Evolutionary conservation across 768 basidiomycete genomes (phyloP).

Genomic region (Suillus paluster): DNA sequence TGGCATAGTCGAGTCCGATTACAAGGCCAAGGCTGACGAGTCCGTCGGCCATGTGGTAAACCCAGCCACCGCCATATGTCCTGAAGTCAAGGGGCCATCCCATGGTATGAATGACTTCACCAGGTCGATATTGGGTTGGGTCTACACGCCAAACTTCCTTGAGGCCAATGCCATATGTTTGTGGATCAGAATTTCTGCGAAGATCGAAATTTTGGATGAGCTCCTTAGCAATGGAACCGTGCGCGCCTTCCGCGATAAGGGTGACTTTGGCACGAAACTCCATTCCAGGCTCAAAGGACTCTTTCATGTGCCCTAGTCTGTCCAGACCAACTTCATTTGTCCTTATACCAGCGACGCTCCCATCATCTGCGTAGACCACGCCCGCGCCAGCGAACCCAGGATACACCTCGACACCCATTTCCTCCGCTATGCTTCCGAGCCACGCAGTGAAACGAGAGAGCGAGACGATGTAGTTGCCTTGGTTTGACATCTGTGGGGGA

Average conservation of each 20-base stretch:
- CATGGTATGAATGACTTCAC: conserved; percentile 88
- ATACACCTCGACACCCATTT: conserved; percentile 91
- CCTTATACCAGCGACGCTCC: conserved; percentile 62
- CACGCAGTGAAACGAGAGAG: conserved; percentile 89
- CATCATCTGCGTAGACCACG: conserved; percentile 68
- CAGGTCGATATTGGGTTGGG: conserved; percentile 59
- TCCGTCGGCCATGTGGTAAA: conserved; percentile 94
- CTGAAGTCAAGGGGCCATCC: conserved; percentile 88
- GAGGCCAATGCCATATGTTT: conserved; percentile 94
- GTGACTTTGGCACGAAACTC: conserved; percentile 92
- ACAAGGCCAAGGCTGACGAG: conserved; percentile 91
- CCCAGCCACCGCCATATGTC: conserved; percentile 88
- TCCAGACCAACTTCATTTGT: conserved; percentile 97
- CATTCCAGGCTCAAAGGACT: conserved; percentile 95
- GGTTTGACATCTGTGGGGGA: conserved; percentile 96
- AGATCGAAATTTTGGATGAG: conserved; percentile 77
- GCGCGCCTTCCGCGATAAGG: conserved; percentile 92
- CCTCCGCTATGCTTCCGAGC: conserved; percentile 87
- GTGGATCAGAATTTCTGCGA: conserved; percentile 69
- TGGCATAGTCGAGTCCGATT: conserved; percentile 91
- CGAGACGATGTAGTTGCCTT: conserved; percentile 91
- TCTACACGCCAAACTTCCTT: conserved; percentile 98
- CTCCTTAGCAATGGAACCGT: conserved; percentile 87
- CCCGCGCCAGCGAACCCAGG: conserved; percentile 95
- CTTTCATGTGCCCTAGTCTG: conserved; percentile 73